Conservation (phyloP, 495 filamentous ascomycete species). For the Platismatia glauca region DNA sequence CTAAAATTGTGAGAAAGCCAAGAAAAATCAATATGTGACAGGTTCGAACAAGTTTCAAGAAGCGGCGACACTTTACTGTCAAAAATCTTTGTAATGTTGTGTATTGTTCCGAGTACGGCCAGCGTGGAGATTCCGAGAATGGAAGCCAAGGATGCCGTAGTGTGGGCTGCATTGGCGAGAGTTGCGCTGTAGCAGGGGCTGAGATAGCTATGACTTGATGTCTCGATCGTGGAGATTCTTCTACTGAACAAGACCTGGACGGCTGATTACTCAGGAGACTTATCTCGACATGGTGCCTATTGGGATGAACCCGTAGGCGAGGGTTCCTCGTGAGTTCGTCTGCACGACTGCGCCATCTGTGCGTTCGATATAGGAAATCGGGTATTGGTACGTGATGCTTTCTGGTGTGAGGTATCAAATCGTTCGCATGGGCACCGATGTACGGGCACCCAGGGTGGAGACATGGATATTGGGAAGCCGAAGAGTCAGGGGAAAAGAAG, state of each 20-base stretch:
- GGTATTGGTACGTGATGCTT: neutral
- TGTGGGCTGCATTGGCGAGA: neutral
- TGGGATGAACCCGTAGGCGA: neutral
- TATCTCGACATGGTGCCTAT: neutral
- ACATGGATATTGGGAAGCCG: neutral
- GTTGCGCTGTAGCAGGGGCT: neutral
- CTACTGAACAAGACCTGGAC: neutral
- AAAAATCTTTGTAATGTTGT: neutral
- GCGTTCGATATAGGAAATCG: neutral
- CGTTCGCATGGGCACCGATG: neutral
- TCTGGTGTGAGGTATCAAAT: neutral
- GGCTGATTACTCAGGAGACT: neutral
- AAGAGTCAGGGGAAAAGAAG: neutral
- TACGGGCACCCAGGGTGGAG: neutral
- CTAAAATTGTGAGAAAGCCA: constrained; percentile 8
- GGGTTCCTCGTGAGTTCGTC: neutral
- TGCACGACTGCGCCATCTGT: neutral
- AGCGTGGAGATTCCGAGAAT: neutral
- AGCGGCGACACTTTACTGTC: neutral
- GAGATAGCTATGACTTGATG: neutral
- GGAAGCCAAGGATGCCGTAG: neutral
- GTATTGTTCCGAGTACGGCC: neutral
- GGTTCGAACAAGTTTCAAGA: neutral
- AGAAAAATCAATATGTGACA: constrained; percentile 12
- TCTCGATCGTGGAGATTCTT: neutral